A percentile compares a stretch with the other conserved stretches of the same genome.
These are phyloP conservation scores for Plantago elongata DNA, from an alignment of 257 asterid species.

Conservation along the genomic window DNA sequence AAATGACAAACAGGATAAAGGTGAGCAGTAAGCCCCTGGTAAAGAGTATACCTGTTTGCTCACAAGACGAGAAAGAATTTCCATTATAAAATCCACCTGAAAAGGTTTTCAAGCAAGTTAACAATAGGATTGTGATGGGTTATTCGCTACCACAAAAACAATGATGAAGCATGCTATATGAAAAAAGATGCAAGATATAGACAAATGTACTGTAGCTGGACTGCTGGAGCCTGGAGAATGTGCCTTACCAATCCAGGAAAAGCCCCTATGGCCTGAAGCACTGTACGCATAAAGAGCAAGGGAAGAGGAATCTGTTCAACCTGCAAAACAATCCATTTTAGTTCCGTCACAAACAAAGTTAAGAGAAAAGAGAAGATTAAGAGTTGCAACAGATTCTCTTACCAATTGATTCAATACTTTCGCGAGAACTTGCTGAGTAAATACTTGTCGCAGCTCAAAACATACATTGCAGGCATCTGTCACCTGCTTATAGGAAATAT, in stretches of 20 bases:
- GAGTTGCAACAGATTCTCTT: conserved; percentile 22
- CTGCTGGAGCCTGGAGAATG: background rate
- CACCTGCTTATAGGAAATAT: conserved; percentile 48
- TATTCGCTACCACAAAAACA: conserved; percentile 6
- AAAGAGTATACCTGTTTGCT: conserved; percentile 76
- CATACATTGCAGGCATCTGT: conserved; percentile 99
- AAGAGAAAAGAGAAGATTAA: conserved; percentile 1
- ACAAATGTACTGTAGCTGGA: background rate
- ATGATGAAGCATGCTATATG: background rate
- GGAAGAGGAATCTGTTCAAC: conserved; percentile 99
- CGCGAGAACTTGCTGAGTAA: conserved; percentile 92
- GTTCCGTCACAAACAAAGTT: conserved; percentile 6
- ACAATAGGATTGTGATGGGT: conserved; percentile 18
- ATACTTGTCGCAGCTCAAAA: conserved; percentile 79
- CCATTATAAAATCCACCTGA: conserved; percentile 95
- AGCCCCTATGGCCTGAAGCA: conserved; percentile 92
- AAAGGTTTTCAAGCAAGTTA: conserved; percentile 19
- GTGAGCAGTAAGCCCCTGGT: conserved; percentile 11
- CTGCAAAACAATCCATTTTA: conserved; percentile 43
- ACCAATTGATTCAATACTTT: conserved; percentile 98
- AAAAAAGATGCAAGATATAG: background rate
- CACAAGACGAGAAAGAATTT: conserved; percentile 90
- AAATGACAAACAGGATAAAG: conserved; percentile 15
- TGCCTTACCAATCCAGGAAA: conserved; percentile 87
- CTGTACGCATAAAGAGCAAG: conserved; percentile 93